These are phyloP conservation scores for Russula sp. DNA, from an alignment of 768 basidiomycete genomes.

Conservation along the genomic window DNA sequence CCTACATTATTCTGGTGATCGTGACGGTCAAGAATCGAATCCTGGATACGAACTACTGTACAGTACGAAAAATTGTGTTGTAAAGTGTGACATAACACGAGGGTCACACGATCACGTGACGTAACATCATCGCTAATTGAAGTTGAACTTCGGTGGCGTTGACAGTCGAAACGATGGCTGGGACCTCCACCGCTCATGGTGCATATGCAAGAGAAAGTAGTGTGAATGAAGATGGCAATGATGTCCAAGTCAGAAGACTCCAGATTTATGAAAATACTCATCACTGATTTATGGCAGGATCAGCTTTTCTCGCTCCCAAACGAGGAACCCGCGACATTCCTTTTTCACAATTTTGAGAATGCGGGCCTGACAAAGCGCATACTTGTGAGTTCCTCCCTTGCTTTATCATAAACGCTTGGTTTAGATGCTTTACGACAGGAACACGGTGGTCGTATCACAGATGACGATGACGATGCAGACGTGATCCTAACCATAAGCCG, in stretches of 20 bases:
- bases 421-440: not conserved
- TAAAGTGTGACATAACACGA: too few species aligned
- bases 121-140: not conserved
- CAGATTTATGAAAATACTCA: not conserved
- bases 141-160: too few species aligned
- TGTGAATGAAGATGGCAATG: too few species aligned
- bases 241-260: not conserved
- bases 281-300: not conserved
- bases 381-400: constrained; percentile 29
- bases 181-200: not conserved
- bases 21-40: too few species aligned
- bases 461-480: constrained; percentile 12
- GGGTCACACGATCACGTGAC: not conserved
- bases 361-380: not conserved
- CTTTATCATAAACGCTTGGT: not conserved
- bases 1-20: too few species aligned
- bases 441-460: constrained; percentile 24
- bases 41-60: too few species aligned
- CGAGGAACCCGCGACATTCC: constrained; percentile 4
- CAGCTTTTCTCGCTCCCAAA: constrained; percentile 18
- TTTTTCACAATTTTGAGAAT: constrained; percentile 17
- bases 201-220: not conserved
- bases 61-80: too few species aligned
- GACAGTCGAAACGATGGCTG: not conserved
- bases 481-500: constrained; percentile 19